Evolutionary conservation across 2,329 filamentous ascomycete genomes (phyloP).

Genomic region (Alternaria arborescens): DNA sequence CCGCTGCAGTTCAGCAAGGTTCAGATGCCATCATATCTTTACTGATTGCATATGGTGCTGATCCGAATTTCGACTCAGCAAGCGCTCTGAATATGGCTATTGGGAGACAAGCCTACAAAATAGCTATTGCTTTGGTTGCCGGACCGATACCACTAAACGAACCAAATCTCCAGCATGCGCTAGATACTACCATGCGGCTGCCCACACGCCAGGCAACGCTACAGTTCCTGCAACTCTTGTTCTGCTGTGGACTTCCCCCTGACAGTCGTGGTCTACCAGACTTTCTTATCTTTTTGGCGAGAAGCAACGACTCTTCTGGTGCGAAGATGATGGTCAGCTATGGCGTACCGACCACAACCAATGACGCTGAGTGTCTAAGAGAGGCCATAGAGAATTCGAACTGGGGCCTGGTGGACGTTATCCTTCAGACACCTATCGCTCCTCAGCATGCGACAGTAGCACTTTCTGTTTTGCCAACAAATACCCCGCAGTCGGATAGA

Average conservation of each 20-base stretch:
- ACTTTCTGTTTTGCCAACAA: constrained; percentile 31
- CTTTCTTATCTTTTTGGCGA: constrained; percentile 40
- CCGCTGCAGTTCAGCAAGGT: constrained; percentile 43
- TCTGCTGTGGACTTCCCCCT: constrained; percentile 46
- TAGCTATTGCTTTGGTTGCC: constrained; percentile 40
- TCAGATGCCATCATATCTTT: constrained; percentile 40
- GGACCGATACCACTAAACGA: constrained; percentile 36
- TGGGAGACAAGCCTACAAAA: constrained; percentile 39
- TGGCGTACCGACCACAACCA: constrained; percentile 39
- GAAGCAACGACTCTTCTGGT: constrained; percentile 38
- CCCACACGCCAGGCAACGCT: constrained; percentile 38
- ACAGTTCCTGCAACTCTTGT: constrained; percentile 43
- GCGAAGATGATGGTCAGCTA: constrained; percentile 44
- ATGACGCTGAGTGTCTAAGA: constrained; percentile 43
- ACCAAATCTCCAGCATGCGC: constrained; percentile 38
- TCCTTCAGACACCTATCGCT: constrained; percentile 36
- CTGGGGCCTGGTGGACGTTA: constrained; percentile 38
- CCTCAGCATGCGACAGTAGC: constrained; percentile 40
- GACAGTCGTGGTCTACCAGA: constrained; percentile 36
- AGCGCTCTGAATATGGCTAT: constrained; percentile 45
- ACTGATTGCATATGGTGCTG: constrained; percentile 45
- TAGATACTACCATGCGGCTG: constrained; percentile 41
- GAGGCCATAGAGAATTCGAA: constrained; percentile 39
- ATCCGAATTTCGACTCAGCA: constrained; percentile 48
- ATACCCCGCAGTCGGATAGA: constrained; percentile 33